Evolutionary conservation across 2,329 filamentous ascomycete species (phyloP), one percentile per base, ranked within the genome.

Genomic region (Dactylellina parvicollis): DNA sequence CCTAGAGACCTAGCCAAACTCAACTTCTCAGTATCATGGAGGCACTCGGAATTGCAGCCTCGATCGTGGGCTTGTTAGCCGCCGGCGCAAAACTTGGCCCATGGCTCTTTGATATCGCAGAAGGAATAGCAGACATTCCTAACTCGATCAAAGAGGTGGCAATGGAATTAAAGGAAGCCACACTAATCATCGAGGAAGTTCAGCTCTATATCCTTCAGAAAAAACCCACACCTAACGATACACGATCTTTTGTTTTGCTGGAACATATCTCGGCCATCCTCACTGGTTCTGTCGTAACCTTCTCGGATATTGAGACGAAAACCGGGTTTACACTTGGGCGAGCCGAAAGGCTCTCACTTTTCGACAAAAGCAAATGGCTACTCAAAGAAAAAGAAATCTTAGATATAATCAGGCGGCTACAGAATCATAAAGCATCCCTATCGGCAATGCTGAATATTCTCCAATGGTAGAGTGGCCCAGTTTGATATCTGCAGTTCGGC

Each of bases 251-350:
- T 3, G 61, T 69, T 40, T 30, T 59, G 4, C n/a, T 69, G 2
- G 64, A 69, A 3, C 47, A 61, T 36, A 60, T 69, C 40, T 60
- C 62, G 8, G 54, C 55, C n/a, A 55, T 47, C 2, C n/a, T 69
- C 7, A 54, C 54, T 4, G 64, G 64, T 1, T 69, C 38, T 28
- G 47, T 69, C 34, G 36, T 69, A 4, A 61, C 54, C 18, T 69
- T 46, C 26, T 60, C 54, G 2, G 64, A 61, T 12, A 26, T 69
- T 14, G 55, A 69, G 22, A 9, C 10, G 7, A 34, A 69, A 16
- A 26, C 61, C 14, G 44, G 40, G 16, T 61, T 60, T 28, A 47
- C n/a, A n/a, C n/a, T n/a, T 28, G 7, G n/a, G 22, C 12, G 32
- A 4, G 12, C 22, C 26, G 2, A 16, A 4, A 4, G 32, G 46